Conservation (phyloP, 1,139 yeast species). For the Kodamaea ohmeri region DNA sequence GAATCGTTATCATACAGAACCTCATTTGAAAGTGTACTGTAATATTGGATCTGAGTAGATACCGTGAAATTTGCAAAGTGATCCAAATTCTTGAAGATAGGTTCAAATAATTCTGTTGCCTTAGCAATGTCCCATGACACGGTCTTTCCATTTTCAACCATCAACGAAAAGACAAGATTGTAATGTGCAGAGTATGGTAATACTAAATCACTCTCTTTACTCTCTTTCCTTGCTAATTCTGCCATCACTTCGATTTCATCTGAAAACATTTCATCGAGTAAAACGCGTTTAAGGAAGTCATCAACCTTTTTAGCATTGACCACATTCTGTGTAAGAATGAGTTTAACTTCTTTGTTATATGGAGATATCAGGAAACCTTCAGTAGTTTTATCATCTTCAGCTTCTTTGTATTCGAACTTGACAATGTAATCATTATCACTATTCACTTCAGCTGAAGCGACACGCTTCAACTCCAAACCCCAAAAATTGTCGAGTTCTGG, state of each 20-base stretch:
- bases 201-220: slow-evolving; percentile 30
- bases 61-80: slow-evolving; percentile 68
- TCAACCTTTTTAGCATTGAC: slow-evolving; percentile 30
- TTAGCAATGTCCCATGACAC: slow-evolving; percentile 41
- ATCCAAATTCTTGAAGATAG: slow-evolving; percentile 32
- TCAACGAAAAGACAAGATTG: slow-evolving; percentile 62
- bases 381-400: slow-evolving; percentile 14
- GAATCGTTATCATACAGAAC: slow-evolving; percentile 24
- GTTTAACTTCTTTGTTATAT: slow-evolving; percentile 26
- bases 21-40: slow-evolving; percentile 41
- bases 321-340: slow-evolving; percentile 28
- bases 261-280: slow-evolving; percentile 36
- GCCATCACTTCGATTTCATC: slow-evolving; percentile 32
- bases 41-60: slow-evolving; percentile 77
- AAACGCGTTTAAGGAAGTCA: slow-evolving; percentile 31
- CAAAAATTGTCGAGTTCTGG: slow-evolving; percentile 27
- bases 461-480: slow-evolving; percentile 25
- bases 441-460: slow-evolving; percentile 12
- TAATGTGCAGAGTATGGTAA: slow-evolving; percentile 60
- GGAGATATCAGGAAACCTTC: slow-evolving; percentile 30
- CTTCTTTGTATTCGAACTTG: slow-evolving; percentile 19
- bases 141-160: slow-evolving; percentile 40
- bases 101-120: slow-evolving; percentile 25
- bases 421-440: slow-evolving; percentile 21
- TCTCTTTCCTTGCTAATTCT: slow-evolving; percentile 15